These are phyloP conservation scores for Inonotus obliquus DNA, from an alignment of 1,284 basidiomycete genomes.

Conservation along the genomic window DNA sequence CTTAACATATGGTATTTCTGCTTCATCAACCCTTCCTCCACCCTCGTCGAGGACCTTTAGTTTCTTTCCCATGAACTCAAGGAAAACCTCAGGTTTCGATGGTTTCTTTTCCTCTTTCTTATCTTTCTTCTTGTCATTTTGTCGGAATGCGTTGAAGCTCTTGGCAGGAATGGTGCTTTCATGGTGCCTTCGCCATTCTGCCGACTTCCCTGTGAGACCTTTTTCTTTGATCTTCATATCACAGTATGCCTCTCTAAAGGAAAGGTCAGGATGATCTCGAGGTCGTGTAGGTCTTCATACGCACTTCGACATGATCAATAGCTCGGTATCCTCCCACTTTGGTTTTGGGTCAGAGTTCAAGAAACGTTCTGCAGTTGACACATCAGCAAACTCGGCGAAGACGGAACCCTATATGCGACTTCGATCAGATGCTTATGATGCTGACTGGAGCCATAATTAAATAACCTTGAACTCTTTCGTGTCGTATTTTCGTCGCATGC, in stretches of 20 bases:
- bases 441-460: neutral
- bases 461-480: constrained; percentile 81
- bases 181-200: constrained; percentile 36
- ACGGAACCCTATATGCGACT: constrained; percentile 68
- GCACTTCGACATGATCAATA: constrained; percentile 87
- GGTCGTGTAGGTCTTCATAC: constrained; percentile 22
- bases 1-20: constrained; percentile 66
- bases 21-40: constrained; percentile 64
- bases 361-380: constrained; percentile 71
- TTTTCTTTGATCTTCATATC: constrained; percentile 98
- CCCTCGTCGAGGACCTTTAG: constrained; percentile 61
- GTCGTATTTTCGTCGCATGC: constrained; percentile 75
- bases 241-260: constrained; percentile 77
- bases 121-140: constrained; percentile 52
- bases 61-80: constrained; percentile 67
- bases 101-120: constrained; percentile 36
- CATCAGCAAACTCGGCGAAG: constrained; percentile 86
- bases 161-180: constrained; percentile 47
- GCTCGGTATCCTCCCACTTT: constrained; percentile 67
- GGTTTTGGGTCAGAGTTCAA: constrained; percentile 78
- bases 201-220: constrained; percentile 70
- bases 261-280: neutral
- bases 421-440: neutral
- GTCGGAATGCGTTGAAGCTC: constrained; percentile 88
- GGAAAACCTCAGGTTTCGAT: constrained; percentile 53